Evolutionary conservation across 177 flowering plant genomes (phyloP).

Genomic region (Vitis hybrid): DNA sequence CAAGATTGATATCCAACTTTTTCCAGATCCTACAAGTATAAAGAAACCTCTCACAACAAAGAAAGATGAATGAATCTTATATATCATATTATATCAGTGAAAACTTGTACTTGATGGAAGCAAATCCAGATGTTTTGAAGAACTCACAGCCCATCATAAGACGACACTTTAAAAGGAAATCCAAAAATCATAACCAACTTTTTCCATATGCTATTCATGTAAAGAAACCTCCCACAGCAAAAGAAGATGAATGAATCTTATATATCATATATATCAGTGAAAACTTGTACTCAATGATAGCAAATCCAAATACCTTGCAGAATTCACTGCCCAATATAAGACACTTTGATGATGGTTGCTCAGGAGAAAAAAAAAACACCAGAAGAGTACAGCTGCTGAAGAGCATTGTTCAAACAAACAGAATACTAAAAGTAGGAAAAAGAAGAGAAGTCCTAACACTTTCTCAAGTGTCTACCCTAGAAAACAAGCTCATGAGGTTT

Average conservation of each 20-base stretch:
- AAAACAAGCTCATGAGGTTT: constrained; percentile 51
- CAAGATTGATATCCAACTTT: too few relatives aligned
- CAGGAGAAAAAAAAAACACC: neutral
- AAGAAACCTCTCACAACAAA: too few relatives aligned
- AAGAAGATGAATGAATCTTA: neutral
- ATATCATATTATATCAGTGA: too few relatives aligned
- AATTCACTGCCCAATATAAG: neutral
- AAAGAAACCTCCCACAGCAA: neutral
- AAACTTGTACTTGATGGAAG: too few relatives aligned
- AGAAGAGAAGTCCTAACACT: constrained; percentile 6
- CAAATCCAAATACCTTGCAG: constrained; percentile 8
- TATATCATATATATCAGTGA: neutral
- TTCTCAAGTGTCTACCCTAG: constrained; percentile 12
- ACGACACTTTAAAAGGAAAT: neutral
- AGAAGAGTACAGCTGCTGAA: constrained; percentile 8
- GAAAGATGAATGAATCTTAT: too few relatives aligned
- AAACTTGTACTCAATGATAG: neutral
- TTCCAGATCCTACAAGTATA: too few relatives aligned
- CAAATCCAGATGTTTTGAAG: too few relatives aligned
- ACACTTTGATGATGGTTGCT: constrained; percentile 9
- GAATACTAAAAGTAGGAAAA: neutral
- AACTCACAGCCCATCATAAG: neutral
- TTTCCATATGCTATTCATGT: neutral
- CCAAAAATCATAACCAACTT: neutral
- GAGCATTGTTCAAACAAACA: constrained; percentile 1